phyloP scores from a whole-genome alignment of 768 basidiomycete genomes.

The Sarcomyxa edulis region DNA sequence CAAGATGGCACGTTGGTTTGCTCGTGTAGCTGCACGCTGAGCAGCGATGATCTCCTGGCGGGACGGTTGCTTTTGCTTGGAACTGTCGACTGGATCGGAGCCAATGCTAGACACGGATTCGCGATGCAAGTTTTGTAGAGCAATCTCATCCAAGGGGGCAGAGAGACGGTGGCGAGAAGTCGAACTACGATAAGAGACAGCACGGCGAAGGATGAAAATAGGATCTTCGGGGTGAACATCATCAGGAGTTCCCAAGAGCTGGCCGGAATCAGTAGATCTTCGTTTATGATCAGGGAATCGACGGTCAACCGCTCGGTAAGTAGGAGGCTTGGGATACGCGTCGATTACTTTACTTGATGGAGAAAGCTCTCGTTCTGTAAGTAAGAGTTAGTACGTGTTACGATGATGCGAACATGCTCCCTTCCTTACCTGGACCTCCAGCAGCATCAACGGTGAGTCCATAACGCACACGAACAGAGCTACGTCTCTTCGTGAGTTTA shows the following conservation, averaged over 20 bases:
- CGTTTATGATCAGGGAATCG: constrained; percentile 64
- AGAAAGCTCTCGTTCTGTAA: constrained; percentile 67
- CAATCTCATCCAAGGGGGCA: constrained; percentile 80
- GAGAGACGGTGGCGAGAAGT: constrained; percentile 68
- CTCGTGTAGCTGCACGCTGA: constrained; percentile 80
- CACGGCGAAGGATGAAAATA: constrained; percentile 83
- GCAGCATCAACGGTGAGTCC: constrained; percentile 55
- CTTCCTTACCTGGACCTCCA: constrained; percentile 65
- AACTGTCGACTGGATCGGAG: constrained; percentile 36
- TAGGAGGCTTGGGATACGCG: constrained; percentile 71
- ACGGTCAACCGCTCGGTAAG: constrained; percentile 58
- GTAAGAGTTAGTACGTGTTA: no score
- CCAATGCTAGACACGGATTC: constrained; percentile 60
- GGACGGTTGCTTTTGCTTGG: constrained; percentile 37
- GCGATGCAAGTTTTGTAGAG: constrained; percentile 64
- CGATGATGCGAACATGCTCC: no score
- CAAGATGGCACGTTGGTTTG: constrained; percentile 78
- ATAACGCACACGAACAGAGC: constrained; percentile 76
- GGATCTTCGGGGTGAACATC: constrained; percentile 85
- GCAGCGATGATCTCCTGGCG: constrained; percentile 91
- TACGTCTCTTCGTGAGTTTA: constrained; percentile 77
- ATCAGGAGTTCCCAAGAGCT: constrained; percentile 61
- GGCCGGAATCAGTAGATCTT: constrained; percentile 79
- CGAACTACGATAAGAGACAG: constrained; percentile 66
- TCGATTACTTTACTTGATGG: constrained; percentile 85